These are phyloP conservation scores for Vickermania spadyakhi DNA, from an alignment of 208 protist species.

Conservation along the genomic window DNA sequence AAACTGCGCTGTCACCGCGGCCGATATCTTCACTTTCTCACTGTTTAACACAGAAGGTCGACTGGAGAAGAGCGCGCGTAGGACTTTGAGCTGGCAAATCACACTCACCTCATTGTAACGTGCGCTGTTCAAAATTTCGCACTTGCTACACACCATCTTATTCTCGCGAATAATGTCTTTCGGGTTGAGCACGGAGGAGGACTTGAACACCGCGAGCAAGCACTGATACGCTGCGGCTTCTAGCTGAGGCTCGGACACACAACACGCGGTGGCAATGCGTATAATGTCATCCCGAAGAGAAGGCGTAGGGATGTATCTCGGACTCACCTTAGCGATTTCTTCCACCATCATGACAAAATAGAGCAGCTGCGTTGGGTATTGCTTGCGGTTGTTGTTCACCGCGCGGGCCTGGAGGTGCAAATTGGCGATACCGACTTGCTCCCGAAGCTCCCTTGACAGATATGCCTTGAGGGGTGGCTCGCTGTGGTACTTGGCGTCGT, in stretches of 20 bases:
- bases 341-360: slow-evolving; percentile 63
- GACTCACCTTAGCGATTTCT: slow-evolving; percentile 63
- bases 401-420: slow-evolving; percentile 71
- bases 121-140: slow-evolving; percentile 62
- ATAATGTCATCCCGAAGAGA: slow-evolving; percentile 50
- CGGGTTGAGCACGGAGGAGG: slow-evolving; percentile 51
- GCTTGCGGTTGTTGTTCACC: slow-evolving; percentile 28
- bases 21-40: slow-evolving; percentile 68
- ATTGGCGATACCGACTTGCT: slow-evolving; percentile 72
- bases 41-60: slow-evolving; percentile 48
- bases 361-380: slow-evolving; percentile 64
- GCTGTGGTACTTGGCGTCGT: slow-evolving; percentile 29
- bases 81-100: slow-evolving; percentile 55
- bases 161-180: slow-evolving; percentile 82
- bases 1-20: slow-evolving; percentile 80
- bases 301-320: slow-evolving; percentile 52
- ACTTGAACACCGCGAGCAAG: slow-evolving; percentile 66
- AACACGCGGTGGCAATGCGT: slow-evolving; percentile 64
- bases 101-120: slow-evolving; percentile 78
- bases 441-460: slow-evolving; percentile 77
- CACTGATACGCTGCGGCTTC: slow-evolving; percentile 71
- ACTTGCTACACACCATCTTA: slow-evolving; percentile 70
- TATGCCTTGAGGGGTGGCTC: slow-evolving; percentile 73
- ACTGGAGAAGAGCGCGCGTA: slow-evolving; percentile 71
- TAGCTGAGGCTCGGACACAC: slow-evolving; percentile 54